A percentile compares a stretch with the other conserved stretches of the same genome.
Conservation (phyloP, 371 early-diverging fungal species). For the Zopfochytrium polystomum region DNA sequence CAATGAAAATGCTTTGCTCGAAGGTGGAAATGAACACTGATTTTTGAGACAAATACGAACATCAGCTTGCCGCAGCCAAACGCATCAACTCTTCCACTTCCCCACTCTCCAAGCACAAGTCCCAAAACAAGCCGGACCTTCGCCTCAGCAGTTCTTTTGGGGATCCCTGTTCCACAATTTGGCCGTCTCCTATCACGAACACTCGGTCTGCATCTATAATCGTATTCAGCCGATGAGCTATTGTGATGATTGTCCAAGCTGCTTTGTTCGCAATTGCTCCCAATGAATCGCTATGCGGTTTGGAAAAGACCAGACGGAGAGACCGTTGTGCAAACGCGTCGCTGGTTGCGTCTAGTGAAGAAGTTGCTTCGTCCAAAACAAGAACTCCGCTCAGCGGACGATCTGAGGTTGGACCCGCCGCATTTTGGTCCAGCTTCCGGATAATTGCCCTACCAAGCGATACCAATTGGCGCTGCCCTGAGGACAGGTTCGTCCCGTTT, state of each 20-base stretch:
- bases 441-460: slow-evolving; percentile 52
- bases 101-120: slow-evolving; percentile 12
- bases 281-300: no score
- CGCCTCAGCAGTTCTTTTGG: slow-evolving; percentile 22
- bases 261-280: slow-evolving; percentile 68
- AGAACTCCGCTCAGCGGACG: slow-evolving; percentile 34
- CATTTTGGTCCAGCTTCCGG: no score
- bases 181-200: slow-evolving; percentile 43
- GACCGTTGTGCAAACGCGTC: slow-evolving; percentile 64
- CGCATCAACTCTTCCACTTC: background rate
- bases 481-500: slow-evolving; percentile 36
- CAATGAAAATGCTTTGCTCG: no score
- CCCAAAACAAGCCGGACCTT: slow-evolving; percentile 10
- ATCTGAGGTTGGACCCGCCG: no score
- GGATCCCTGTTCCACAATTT: slow-evolving; percentile 38
- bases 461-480: slow-evolving; percentile 45
- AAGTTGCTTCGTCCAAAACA: slow-evolving; percentile 47
- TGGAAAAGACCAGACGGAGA: no score
- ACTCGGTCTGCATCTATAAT: slow-evolving; percentile 46
- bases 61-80: background rate
- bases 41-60: background rate
- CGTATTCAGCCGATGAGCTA: slow-evolving; percentile 45
- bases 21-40: no score
- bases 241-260: slow-evolving; percentile 37
- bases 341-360: slow-evolving; percentile 60